A percentile compares a stretch with the other conserved stretches of the same genome.
These are phyloP conservation scores for Purpureocillium lavendulum DNA, from an alignment of 2,329 filamentous ascomycete species.

Conservation along the genomic window DNA sequence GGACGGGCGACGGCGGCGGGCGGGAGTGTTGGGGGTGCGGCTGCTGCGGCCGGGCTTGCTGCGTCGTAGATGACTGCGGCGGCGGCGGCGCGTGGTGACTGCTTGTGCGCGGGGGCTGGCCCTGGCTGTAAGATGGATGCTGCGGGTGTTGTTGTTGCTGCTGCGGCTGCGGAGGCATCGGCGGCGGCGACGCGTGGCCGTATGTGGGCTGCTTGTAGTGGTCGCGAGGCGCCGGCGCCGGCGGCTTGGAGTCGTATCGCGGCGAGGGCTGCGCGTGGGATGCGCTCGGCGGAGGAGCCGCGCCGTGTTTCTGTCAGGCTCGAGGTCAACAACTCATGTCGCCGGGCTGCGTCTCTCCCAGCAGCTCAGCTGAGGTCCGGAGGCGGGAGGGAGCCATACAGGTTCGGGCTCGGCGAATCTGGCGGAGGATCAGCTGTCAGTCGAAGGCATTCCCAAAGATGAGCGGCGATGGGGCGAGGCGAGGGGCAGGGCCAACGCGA, in stretches of 20 bases:
- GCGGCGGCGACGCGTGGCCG: constrained; percentile 43
- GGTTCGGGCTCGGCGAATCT: constrained; percentile 71
- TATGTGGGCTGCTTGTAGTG: constrained; percentile 23
- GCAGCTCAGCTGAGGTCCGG: too few species aligned
- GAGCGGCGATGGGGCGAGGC: constrained; percentile 1
- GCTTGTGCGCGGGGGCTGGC: not conserved
- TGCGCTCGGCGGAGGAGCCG: constrained; percentile 11
- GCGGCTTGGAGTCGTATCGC: constrained; percentile 41
- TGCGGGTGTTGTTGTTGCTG: not conserved
- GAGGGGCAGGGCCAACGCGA: constrained; percentile 10
- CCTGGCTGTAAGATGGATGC: not conserved
- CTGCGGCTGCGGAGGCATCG: constrained; percentile 29
- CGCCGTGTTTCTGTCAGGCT: constrained; percentile 25
- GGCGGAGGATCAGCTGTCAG: constrained; percentile 8
- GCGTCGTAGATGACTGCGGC: too few species aligned
- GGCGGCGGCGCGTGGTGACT: constrained; percentile 1
- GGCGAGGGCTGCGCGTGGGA: constrained; percentile 7
- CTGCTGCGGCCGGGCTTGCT: constrained; percentile 2
- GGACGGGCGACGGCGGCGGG: constrained; percentile 57
- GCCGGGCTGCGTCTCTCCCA: not conserved
- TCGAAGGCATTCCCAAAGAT: too few species aligned
- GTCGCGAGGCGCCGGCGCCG: constrained; percentile 18
- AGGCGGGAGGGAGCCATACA: constrained; percentile 32
- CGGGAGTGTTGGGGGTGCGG: constrained; percentile 44
- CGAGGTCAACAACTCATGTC: not conserved